Percentiles rank a stretch among this genome's conserved stretches.
These are phyloP conservation scores for Candida coleopterorum DNA, from an alignment of 805 yeast species.

Conservation along the genomic window DNA sequence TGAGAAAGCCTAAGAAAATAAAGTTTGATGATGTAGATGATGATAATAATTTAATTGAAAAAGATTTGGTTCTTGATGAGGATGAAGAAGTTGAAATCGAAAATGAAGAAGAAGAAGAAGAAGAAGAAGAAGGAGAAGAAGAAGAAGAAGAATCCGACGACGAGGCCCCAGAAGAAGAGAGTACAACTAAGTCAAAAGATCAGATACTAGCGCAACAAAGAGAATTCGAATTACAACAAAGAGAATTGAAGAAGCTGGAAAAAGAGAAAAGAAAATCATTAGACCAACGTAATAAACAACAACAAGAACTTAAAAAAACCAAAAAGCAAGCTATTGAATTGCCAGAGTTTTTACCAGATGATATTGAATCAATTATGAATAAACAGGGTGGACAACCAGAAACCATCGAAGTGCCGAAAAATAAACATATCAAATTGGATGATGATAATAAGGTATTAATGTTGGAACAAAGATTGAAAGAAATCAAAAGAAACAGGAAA, in stretches of 20 bases:
- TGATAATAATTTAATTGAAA: constrained; percentile 10
- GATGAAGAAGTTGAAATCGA: not conserved
- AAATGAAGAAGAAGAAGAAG: constrained; percentile 6
- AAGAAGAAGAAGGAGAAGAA: constrained; percentile 12
- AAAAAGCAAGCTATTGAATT: constrained; percentile 14
- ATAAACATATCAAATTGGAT: constrained; percentile 28
- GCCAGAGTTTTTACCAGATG: constrained; percentile 42
- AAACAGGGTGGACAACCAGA: not conserved
- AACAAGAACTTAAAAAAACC: constrained; percentile 26
- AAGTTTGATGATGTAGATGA: constrained; percentile 28
- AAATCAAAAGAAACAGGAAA: constrained; percentile 15
- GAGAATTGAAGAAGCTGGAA: constrained; percentile 23
- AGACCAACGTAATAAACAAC: constrained; percentile 29
- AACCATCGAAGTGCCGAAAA: constrained; percentile 9
- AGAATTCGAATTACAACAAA: constrained; percentile 18
- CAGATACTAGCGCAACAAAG: constrained; percentile 17
- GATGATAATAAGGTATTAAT: constrained; percentile 27
- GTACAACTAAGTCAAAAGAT: constrained; percentile 24
- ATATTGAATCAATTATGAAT: constrained; percentile 17
- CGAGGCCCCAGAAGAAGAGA: constrained; percentile 44
- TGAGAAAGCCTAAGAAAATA: constrained; percentile 21
- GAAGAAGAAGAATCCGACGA: constrained; percentile 20
- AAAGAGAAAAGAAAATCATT: constrained; percentile 33
- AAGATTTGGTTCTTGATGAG: constrained; percentile 10
- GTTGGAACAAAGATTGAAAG: constrained; percentile 29